Evolutionary conservation across 805 yeast species (phyloP).

Genomic region (Vanderwaltozyma verrucispora): DNA sequence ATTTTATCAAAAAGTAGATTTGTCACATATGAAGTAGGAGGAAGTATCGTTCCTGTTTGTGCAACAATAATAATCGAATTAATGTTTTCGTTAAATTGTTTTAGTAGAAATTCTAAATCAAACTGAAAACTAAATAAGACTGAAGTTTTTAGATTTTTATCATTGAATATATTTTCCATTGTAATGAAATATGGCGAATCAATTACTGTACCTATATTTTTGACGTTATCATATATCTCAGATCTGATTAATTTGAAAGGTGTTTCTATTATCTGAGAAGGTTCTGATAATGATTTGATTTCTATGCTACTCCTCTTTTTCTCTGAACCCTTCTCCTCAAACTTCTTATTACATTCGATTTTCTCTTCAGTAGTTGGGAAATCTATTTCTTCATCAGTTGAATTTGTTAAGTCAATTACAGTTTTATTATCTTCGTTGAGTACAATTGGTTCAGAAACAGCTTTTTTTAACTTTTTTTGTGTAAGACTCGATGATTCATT

Average conservation of each 20-base stretch:
- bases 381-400: constrained; percentile 1
- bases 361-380: constrained; percentile 1
- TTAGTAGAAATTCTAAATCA: constrained; percentile 33
- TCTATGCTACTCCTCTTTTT: too few relatives aligned
- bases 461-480: too few relatives aligned
- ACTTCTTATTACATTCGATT: neutral
- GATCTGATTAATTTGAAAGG: constrained; percentile 18
- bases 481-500: too few relatives aligned
- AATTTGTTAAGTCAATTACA: constrained; percentile 8
- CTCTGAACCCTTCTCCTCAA: neutral
- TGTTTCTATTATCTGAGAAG: neutral
- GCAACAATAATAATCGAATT: constrained; percentile 20
- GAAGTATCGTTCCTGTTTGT: constrained; percentile 27
- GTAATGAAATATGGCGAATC: constrained; percentile 16
- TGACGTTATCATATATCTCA: constrained; percentile 10
- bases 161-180: constrained; percentile 27
- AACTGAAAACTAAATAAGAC: constrained; percentile 41
- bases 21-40: constrained; percentile 9
- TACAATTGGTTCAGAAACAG: neutral
- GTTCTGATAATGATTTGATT: too few relatives aligned
- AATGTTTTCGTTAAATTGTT: constrained; percentile 17
- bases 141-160: constrained; percentile 27
- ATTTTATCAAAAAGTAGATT: constrained; percentile 6
- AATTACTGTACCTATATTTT: neutral
- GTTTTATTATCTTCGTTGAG: constrained; percentile 3